Evolutionary conservation across 257 asterid species (phyloP).

Genomic region (Nicotiana paniculata): DNA sequence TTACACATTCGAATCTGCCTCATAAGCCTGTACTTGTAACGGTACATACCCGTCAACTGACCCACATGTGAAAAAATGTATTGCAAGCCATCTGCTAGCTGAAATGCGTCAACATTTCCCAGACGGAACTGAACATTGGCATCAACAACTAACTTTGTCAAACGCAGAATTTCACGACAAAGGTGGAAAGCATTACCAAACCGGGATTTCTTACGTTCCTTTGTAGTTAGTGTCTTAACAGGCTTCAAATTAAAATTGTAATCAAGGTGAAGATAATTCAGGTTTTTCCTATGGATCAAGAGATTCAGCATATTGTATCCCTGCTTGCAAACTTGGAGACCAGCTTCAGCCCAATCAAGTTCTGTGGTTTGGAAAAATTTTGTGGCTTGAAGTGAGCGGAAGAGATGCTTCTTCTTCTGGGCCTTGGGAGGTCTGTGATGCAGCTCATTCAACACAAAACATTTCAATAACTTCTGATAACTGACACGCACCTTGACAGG

Average conservation of each 20-base stretch:
- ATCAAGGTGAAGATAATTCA: constrained; percentile 93
- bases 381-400: constrained; percentile 92
- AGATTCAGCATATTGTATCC: constrained; percentile 97
- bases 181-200: constrained; percentile 99
- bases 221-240: constrained; percentile 95
- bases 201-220: constrained; percentile 94
- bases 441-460: constrained; percentile 92
- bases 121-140: constrained; percentile 96
- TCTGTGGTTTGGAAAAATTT: constrained; percentile 96
- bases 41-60: constrained; percentile 97
- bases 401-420: constrained; percentile 91
- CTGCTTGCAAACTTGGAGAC: constrained; percentile 97
- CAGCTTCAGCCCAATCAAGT: constrained; percentile 99
- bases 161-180: constrained; percentile 92
- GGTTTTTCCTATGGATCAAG: constrained; percentile 87
- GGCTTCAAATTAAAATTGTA: constrained; percentile 96
- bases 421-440: constrained; percentile 99
- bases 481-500: constrained; percentile 99
- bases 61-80: constrained; percentile 98
- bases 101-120: constrained; percentile 99
- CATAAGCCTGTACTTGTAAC: constrained; percentile 98
- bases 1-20: constrained; percentile 99
- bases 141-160: constrained; percentile 98
- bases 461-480: constrained; percentile 90
- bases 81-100: constrained; percentile 98